These are phyloP conservation scores for Colletotrichum brevisporum DNA, from an alignment of 2,329 filamentous ascomycete species.

Conservation along the genomic window DNA sequence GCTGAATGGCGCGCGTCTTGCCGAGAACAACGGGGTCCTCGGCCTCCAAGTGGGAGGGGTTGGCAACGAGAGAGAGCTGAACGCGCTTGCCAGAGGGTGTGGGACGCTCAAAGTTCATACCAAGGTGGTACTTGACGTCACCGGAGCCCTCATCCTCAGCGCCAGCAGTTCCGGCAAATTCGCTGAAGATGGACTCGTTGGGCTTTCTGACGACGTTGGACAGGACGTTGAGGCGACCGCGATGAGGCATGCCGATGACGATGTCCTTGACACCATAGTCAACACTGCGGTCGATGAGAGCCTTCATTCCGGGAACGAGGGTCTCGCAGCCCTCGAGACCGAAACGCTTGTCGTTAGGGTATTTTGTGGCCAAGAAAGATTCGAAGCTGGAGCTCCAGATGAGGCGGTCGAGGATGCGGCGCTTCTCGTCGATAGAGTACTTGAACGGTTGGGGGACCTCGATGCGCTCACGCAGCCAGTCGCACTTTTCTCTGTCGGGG, in stretches of 20 bases:
- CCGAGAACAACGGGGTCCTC: conserved; percentile 98
- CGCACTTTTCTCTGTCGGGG: conserved; percentile 95
- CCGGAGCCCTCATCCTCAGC: conserved; percentile 96
- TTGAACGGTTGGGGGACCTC: conserved; percentile 96
- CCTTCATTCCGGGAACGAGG: conserved; percentile 99
- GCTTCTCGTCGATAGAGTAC: conserved; percentile 98
- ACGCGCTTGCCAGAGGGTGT: conserved; percentile 99
- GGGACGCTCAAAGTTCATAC: conserved; percentile 99
- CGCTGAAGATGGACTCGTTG: conserved; percentile 99
- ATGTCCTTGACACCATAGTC: conserved; percentile 99
- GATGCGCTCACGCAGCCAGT: conserved; percentile 96
- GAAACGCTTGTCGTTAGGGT: conserved; percentile 99
- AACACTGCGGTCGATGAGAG: conserved; percentile 96
- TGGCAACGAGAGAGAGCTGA: conserved; percentile 98
- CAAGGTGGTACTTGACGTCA: conserved; percentile 99
- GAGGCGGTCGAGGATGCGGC: conserved; percentile 94
- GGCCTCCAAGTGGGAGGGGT: conserved; percentile 97
- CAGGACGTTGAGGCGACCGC: conserved; percentile 96
- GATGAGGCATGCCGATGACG: conserved; percentile 99
- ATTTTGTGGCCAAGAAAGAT: conserved; percentile 94
- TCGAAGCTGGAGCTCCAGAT: conserved; percentile 99
- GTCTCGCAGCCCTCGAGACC: conserved; percentile 98
- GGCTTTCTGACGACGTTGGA: conserved; percentile 99
- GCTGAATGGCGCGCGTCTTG: conserved; percentile 97
- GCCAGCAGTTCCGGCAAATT: conserved; percentile 91